Evolutionary conservation across 805 yeast genomes (phyloP), one percentile per base, ranked within the genome.

Genomic region (Tetrapisispora namnaoensis): DNA sequence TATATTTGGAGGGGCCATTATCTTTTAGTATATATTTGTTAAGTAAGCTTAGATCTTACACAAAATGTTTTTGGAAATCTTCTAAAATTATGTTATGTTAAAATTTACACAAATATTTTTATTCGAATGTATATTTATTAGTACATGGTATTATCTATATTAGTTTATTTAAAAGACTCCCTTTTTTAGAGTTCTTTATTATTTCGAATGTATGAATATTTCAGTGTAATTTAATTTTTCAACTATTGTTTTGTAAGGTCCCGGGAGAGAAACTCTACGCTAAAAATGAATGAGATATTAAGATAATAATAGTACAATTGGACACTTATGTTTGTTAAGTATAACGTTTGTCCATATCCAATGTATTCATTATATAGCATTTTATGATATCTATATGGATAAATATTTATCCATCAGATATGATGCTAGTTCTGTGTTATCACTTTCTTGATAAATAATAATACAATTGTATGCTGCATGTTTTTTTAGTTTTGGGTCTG

Each of bases 401-500:
- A 91, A 69, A 63, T 85, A 83, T 60, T 74, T 68, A 46, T 82
- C 83, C 68, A 87, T 80, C 20, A 90, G 62, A 37, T 69, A 66
- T 48, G 78, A 73, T 0, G 96, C 90, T 40, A 82, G 69, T 47
- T 67, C 68, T 13, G 78, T 68, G 60, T 90, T 90, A 4, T 95
- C 95, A 60, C 82, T 82, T 54, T 76, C 71, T 50, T 80, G 80
- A 65, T 87, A 91, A 22, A 91, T 83, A 57, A 83, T 72, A 32
- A 81, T 74, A 55, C 89, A 68, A 60, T 91, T 91, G 60, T 90
- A 88, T 1, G 97, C 97, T 0, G 96, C 86, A 54, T 87, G 95
- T 55, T 70, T 68, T 63, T 75, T 79, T 51, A 90, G 60, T 61
- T 83, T 86, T 44, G 75, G 79, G 44, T 77, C 81, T 14, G 61